Percentiles rank a stretch among this genome's conserved stretches.
phyloP scores from a whole-genome alignment of 768 basidiomycete species.

The Suillus luteus region DNA sequence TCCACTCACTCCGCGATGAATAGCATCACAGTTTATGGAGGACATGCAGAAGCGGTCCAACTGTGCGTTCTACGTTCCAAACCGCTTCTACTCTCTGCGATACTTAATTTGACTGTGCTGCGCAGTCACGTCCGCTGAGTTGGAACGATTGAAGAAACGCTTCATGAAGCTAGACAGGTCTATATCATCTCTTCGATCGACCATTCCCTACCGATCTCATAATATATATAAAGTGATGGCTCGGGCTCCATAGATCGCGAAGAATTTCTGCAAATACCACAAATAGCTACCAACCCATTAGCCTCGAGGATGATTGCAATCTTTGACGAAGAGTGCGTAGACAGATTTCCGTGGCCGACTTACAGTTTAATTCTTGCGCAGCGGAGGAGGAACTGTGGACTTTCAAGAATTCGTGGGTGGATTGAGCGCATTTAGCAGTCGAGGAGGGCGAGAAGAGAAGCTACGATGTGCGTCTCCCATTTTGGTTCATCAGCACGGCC shows the following conservation, averaged over 20 bases:
- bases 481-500: conserved; percentile 11
- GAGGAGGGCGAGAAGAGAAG: conserved; percentile 97
- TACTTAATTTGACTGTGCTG: conserved; percentile 17
- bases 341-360: conserved; percentile 12
- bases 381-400: conserved; percentile 97
- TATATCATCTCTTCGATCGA: conserved; percentile 4
- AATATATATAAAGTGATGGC: conserved; percentile 67
- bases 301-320: conserved; percentile 99
- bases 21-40: conserved; percentile 94
- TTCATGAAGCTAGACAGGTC: conserved; percentile 99
- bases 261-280: conserved; percentile 98
- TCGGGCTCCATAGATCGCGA: conserved; percentile 98
- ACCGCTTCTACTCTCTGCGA: conserved; percentile 5
- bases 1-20: conserved; percentile 15
- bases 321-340: conserved; percentile 95
- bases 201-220: conserved; percentile 3
- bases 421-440: conserved; percentile 94
- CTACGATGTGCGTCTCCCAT: conserved; percentile 70
- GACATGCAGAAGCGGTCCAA: conserved; percentile 98
- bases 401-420: conserved; percentile 99
- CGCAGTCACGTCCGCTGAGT: conserved; percentile 89
- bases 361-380: conserved; percentile 32
- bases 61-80: conserved; percentile 60
- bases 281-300: conserved; percentile 96
- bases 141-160: conserved; percentile 95